Conservation (phyloP, 2,329 filamentous ascomycete genomes). For the Fusarium sp. region DNA sequence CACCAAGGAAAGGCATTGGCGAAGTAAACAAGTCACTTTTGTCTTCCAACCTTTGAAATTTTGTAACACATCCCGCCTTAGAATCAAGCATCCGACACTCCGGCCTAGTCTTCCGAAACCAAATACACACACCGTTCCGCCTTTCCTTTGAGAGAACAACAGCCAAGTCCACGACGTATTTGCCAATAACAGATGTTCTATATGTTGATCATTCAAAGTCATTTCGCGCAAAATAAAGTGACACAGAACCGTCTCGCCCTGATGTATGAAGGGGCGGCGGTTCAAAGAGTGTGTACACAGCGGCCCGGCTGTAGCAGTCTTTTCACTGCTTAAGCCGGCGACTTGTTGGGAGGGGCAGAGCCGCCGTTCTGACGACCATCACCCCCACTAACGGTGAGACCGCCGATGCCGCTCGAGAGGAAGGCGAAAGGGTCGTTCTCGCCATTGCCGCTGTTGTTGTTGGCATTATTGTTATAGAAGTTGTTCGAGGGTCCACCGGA, state of each 20-base stretch:
- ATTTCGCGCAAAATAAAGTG: constrained; percentile 43
- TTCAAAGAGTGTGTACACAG: constrained; percentile 43
- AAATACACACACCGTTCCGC: constrained; percentile 50
- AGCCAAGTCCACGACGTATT: constrained; percentile 55
- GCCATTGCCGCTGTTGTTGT: constrained; percentile 69
- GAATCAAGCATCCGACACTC: constrained; percentile 53
- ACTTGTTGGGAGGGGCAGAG: constrained; percentile 66
- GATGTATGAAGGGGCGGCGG: constrained; percentile 33
- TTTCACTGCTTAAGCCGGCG: constrained; percentile 59
- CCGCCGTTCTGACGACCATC: constrained; percentile 71
- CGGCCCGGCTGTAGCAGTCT: constrained; percentile 37
- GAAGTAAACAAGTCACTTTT: constrained; percentile 51
- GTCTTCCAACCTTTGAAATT: constrained; percentile 52
- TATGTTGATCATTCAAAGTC: constrained; percentile 57
- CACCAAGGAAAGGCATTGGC: constrained; percentile 46
- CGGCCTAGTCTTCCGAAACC: constrained; percentile 50
- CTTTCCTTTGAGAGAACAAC: constrained; percentile 53
- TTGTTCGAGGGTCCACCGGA: constrained; percentile 74
- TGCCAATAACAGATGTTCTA: constrained; percentile 58
- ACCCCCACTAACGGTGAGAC: constrained; percentile 73
- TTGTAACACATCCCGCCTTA: constrained; percentile 49
- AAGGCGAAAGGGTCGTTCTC: constrained; percentile 84
- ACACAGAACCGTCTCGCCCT: constrained; percentile 41
- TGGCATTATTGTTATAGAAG: constrained; percentile 65
- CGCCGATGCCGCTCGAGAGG: constrained; percentile 76